Evolutionary conservation across 2,329 filamentous ascomycete genomes (phyloP).

Genomic region (Orbilia oligospora): DNA sequence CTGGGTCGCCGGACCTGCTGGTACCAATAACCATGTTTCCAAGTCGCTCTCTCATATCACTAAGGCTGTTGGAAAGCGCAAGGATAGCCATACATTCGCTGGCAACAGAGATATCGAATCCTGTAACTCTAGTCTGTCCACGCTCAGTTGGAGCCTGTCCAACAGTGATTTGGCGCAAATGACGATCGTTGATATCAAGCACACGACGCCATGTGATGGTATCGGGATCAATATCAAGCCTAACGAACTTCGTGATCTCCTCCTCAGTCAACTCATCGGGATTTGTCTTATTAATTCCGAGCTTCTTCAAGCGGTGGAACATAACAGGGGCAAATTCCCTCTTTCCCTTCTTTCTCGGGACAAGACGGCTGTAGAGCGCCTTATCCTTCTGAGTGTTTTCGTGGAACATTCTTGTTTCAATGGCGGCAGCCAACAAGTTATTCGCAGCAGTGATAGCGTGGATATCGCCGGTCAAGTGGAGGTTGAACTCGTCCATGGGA

Average conservation of each 20-base stretch:
- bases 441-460: conserved; percentile 97
- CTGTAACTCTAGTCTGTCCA: conserved; percentile 87
- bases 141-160: conserved; percentile 92
- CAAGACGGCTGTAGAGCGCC: conserved; percentile 86
- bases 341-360: conserved; percentile 90
- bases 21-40: conserved; percentile 96
- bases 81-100: conserved; percentile 99
- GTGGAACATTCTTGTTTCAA: conserved; percentile 98
- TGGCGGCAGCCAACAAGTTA: conserved; percentile 91
- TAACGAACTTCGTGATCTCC: conserved; percentile 88
- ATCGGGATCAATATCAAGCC: conserved; percentile 94
- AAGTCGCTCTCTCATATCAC: conserved; percentile 91
- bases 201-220: conserved; percentile 98
- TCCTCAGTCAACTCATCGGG: conserved; percentile 91
- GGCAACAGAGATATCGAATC: conserved; percentile 97
- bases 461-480: conserved; percentile 97
- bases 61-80: conserved; percentile 87
- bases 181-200: conserved; percentile 95
- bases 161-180: conserved; percentile 89
- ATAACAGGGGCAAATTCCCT: conserved; percentile 89
- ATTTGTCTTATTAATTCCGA: conserved; percentile 95
- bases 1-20: conserved; percentile 85
- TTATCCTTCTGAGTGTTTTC: conserved; percentile 95
- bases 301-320: conserved; percentile 93
- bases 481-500: conserved; percentile 99